phyloP scores from a whole-genome alignment of 164 flowering plant species.

The Litsea cubeba region DNA sequence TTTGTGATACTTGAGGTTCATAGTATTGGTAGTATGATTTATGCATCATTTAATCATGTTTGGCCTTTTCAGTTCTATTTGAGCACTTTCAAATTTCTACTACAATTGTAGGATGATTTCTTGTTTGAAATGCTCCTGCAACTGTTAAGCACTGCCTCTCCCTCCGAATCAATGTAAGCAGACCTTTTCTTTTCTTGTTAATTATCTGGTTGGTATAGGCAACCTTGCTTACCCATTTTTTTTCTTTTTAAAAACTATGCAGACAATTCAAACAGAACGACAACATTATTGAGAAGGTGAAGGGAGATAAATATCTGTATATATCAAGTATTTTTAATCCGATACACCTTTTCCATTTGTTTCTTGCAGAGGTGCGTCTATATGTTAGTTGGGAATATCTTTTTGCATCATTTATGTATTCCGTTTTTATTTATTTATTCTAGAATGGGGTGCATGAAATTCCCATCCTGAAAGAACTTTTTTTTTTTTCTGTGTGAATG shows the following conservation, averaged over 20 bases:
- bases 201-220: neutral
- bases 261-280: conserved; percentile 13
- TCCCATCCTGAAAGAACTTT: neutral
- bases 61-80: neutral
- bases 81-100: neutral
- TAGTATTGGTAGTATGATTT: neutral
- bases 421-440: neutral
- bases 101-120: conserved; percentile 60
- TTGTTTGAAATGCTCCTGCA: conserved; percentile 79
- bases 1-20: no score
- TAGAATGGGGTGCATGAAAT: neutral
- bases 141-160: conserved; percentile 33
- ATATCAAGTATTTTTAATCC: conserved; percentile 64
- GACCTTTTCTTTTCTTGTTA: neutral
- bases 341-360: conserved; percentile 55
- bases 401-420: neutral
- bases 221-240: neutral
- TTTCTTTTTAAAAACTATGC: conserved; percentile 7
- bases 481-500: neutral
- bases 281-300: conserved; percentile 20
- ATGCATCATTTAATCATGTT: neutral
- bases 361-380: conserved; percentile 66
- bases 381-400: neutral
- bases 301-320: conserved; percentile 34
- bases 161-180: conserved; percentile 39